These are phyloP conservation scores for Candida ascalaphidarum DNA, from an alignment of 805 yeast species.

Conservation along the genomic window DNA sequence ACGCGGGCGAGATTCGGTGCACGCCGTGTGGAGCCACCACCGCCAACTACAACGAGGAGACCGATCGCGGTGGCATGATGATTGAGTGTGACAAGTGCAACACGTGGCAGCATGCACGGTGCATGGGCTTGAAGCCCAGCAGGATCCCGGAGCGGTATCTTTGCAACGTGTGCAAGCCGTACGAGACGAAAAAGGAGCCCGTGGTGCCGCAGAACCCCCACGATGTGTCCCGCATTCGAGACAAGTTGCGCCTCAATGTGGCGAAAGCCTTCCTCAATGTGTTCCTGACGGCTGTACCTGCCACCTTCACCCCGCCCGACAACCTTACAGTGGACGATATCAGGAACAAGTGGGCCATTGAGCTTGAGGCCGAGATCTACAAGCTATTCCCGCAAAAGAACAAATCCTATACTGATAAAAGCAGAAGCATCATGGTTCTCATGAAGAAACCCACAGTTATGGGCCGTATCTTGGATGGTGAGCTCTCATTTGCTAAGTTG, in stretches of 20 bases:
- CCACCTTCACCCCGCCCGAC: conserved; percentile 13
- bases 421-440: conserved; percentile 58
- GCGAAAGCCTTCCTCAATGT: conserved; percentile 42
- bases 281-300: conserved; percentile 32
- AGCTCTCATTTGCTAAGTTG: conserved; percentile 47
- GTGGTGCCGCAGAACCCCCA: too few species aligned
- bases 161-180: conserved; percentile 44
- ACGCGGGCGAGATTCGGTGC: conserved; percentile 46
- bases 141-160: conserved; percentile 39
- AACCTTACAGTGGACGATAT: conserved; percentile 18
- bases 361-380: conserved; percentile 43
- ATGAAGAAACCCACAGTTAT: conserved; percentile 53
- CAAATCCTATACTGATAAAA: conserved; percentile 55
- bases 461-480: conserved; percentile 45
- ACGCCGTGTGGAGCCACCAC: conserved; percentile 54
- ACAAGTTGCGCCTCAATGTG: conserved; percentile 40
- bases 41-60: conserved; percentile 48
- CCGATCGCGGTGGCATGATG: conserved; percentile 48
- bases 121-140: conserved; percentile 42
- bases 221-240: too few species aligned
- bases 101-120: conserved; percentile 66
- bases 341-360: conserved; percentile 38
- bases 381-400: too few species aligned
- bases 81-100: conserved; percentile 58
- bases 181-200: conserved; percentile 4